phyloP scores from a whole-genome alignment of 306 rosid species.

The Fragaria nilgerrensis region DNA sequence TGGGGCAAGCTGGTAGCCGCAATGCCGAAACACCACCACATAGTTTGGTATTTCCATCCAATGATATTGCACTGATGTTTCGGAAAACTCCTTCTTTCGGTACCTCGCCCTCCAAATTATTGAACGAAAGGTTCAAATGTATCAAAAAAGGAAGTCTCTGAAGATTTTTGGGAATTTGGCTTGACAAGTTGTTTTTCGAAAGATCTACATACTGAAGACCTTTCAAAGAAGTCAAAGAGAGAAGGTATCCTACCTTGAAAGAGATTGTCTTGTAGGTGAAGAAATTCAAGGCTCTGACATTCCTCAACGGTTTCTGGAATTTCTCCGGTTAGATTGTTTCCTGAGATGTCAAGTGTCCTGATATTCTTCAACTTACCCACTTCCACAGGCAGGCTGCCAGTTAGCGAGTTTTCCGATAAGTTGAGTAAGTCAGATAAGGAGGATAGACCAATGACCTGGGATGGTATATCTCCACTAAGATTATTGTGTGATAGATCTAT shows the following conservation, averaged over 20 bases:
- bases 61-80: neutral
- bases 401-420: constrained; percentile 34
- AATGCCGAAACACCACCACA: neutral
- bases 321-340: constrained; percentile 24
- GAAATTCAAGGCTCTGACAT: constrained; percentile 27
- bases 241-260: constrained; percentile 24
- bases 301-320: constrained; percentile 31
- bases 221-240: too few relatives aligned
- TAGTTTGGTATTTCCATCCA: neutral
- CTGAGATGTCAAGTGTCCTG: constrained; percentile 20
- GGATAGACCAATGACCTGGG: constrained; percentile 5
- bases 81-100: neutral
- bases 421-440: constrained; percentile 12
- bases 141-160: neutral
- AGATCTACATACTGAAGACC: neutral
- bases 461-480: constrained; percentile 32
- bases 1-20: neutral
- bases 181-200: neutral
- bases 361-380: constrained; percentile 17
- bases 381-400: constrained; percentile 18
- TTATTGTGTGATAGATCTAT: constrained; percentile 7
- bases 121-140: neutral
- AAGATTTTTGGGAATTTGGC: neutral
- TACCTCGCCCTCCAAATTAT: neutral
- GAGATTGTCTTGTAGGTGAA: constrained; percentile 23